phyloP scores from a whole-genome alignment of 495 filamentous ascomycete genomes.

The Aspergillus bridgeri region DNA sequence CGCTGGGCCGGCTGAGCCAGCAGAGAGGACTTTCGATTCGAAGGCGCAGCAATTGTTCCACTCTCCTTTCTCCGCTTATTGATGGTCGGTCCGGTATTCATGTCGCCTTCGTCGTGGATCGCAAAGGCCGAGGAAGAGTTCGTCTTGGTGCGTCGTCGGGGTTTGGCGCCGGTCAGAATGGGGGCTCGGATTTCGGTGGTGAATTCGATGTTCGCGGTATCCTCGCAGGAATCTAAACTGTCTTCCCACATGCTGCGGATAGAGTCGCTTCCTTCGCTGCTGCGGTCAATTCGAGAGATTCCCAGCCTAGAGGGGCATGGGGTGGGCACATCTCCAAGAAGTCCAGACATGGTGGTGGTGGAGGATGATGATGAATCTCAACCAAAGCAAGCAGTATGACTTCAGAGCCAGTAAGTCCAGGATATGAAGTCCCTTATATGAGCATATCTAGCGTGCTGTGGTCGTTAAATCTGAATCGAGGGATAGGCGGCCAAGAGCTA shows the following conservation, averaged over 20 bases:
- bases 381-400: neutral
- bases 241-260: constrained; percentile 25
- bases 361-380: neutral
- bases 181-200: constrained; percentile 34
- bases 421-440: neutral
- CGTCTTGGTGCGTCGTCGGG: constrained; percentile 27
- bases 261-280: constrained; percentile 18
- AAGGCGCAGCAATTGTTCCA: constrained; percentile 1
- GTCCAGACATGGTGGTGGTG: constrained; percentile 25
- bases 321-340: constrained; percentile 24
- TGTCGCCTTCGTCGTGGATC: constrained; percentile 32
- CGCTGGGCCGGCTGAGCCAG: constrained; percentile 43
- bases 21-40: constrained; percentile 31
- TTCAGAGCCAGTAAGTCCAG: neutral
- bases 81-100: constrained; percentile 11
- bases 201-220: constrained; percentile 35
- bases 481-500: constrained; percentile 8
- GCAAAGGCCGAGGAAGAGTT: constrained; percentile 26
- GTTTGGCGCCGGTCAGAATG: constrained; percentile 27
- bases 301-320: constrained; percentile 28
- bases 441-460: neutral
- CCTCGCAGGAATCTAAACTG: constrained; percentile 20
- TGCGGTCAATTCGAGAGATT: constrained; percentile 15
- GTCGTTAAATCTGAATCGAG: neutral
- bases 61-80: constrained; percentile 19